phyloP scores from a whole-genome alignment of 2,329 filamentous ascomycete species.

The Ophiostoma quercus region DNA sequence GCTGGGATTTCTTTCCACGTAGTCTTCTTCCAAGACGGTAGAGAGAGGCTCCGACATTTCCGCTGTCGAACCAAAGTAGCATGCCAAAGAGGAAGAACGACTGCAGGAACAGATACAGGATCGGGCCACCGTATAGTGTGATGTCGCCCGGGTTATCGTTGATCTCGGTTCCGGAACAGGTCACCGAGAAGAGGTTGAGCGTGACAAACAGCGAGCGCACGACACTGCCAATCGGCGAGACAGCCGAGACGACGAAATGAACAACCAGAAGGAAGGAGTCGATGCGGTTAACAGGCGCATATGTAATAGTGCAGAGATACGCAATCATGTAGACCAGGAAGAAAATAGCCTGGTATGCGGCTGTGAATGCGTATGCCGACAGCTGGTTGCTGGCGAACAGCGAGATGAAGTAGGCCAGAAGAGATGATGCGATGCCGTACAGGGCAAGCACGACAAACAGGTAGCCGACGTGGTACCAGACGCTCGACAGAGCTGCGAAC shows the following conservation, averaged over 20 bases:
- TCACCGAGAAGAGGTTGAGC: slow-evolving; percentile 76
- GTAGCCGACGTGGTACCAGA: slow-evolving; percentile 76
- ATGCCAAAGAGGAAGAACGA: slow-evolving; percentile 63
- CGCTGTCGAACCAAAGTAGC: slow-evolving; percentile 76
- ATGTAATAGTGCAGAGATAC: slow-evolving; percentile 69
- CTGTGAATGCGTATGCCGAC: slow-evolving; percentile 76
- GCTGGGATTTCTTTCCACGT: background rate
- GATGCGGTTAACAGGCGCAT: slow-evolving; percentile 62
- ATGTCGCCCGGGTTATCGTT: slow-evolving; percentile 66
- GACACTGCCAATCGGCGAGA: slow-evolving; percentile 73
- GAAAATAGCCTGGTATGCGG: slow-evolving; percentile 66
- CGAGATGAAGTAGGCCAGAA: slow-evolving; percentile 76
- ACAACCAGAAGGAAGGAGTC: slow-evolving; percentile 62
- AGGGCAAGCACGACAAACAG: slow-evolving; percentile 75
- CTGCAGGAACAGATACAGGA: slow-evolving; percentile 75
- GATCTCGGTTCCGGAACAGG: slow-evolving; percentile 62
- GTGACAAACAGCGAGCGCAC: slow-evolving; percentile 68
- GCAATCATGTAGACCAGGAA: slow-evolving; percentile 68
- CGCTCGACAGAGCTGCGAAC: slow-evolving; percentile 57
- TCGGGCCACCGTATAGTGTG: slow-evolving; percentile 73
- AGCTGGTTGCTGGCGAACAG: slow-evolving; percentile 74
- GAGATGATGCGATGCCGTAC: slow-evolving; percentile 71
- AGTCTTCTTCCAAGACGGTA: slow-evolving; percentile 27
- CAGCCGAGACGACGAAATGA: slow-evolving; percentile 67
- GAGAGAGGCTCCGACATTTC: slow-evolving; percentile 53